Evolutionary conservation across 768 basidiomycete species (phyloP).

Genomic region (Rubroboletus pulcherrimus): DNA sequence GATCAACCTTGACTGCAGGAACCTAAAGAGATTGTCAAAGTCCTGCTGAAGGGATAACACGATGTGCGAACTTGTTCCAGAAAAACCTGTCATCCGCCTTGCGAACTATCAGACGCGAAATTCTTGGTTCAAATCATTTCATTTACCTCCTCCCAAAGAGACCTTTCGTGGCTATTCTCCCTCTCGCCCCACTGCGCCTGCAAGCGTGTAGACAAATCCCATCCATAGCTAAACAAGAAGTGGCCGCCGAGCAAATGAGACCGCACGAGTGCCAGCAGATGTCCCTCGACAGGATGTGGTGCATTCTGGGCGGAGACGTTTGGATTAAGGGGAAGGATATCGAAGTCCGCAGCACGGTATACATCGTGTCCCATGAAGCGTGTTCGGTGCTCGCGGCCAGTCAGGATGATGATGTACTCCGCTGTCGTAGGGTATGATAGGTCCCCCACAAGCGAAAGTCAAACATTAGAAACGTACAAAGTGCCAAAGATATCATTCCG

Average conservation of each 20-base stretch:
- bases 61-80: slow-evolving; percentile 71
- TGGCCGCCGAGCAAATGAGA: slow-evolving; percentile 77
- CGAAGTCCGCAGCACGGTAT: slow-evolving; percentile 87
- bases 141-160: slow-evolving; percentile 77
- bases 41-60: neutral
- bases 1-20: slow-evolving; percentile 60
- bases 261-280: slow-evolving; percentile 80
- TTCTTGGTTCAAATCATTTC: neutral
- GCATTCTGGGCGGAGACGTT: slow-evolving; percentile 62
- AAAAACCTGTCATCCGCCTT: slow-evolving; percentile 96
- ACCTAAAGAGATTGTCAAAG: slow-evolving; percentile 30
- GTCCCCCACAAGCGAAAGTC: neutral
- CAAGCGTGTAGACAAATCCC: slow-evolving; percentile 83
- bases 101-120: slow-evolving; percentile 10
- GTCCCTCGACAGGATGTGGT: slow-evolving; percentile 83
- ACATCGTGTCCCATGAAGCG: slow-evolving; percentile 82
- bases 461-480: slow-evolving; percentile 48
- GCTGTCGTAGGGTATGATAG: slow-evolving; percentile 44
- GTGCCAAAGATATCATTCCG: slow-evolving; percentile 70
- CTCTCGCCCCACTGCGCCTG: slow-evolving; percentile 73
- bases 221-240: slow-evolving; percentile 88
- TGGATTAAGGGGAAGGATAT: slow-evolving; percentile 82
- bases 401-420: slow-evolving; percentile 90
- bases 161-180: slow-evolving; percentile 47
- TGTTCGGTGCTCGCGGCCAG: slow-evolving; percentile 73